Evolutionary conservation across 1,139 yeast species (phyloP), one percentile per base, ranked within the genome.

Genomic region (Hyphopichia burtonii): DNA sequence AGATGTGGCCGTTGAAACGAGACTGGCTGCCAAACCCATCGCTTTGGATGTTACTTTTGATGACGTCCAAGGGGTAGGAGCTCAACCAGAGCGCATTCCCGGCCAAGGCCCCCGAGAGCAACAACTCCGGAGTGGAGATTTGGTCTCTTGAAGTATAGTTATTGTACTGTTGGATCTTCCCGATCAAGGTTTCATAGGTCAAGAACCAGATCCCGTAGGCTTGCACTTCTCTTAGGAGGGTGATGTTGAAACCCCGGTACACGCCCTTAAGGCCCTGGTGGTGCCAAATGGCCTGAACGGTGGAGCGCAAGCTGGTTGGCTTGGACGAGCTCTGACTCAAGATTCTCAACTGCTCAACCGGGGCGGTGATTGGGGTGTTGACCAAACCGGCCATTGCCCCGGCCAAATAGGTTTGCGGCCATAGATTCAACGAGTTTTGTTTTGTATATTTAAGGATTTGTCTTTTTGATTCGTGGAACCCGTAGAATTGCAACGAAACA

Each of bases 201-300:
- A 83, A 63, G 52, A 86, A 86, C 94, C 94, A 86, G 14, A 84
- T 82, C 14, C 95, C 95, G 53, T 86, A 86, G 0, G 93, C 91
- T 56, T 86, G 94, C 9, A 82, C 71, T 55, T 86, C 95, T 49
- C 94, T 70, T 3, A 78, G 41, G 2, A 83, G 54, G 0, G 94
- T 86, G 41, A 86, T 74, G 6, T 71, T 63, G 23, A 71, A 66
- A 0, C 91, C 91, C 44, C 91, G 65, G 52, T 74, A 83, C 2
- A 84, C 53, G 0, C 87, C 89, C 9, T 52, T 46, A 11, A 74
- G 30, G 1, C 93, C 93, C 27, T 76, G 63, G 0, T 62, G 47
- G 5, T 51, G 38, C 49, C 71, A 68, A 14, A 86, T 82, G 45
- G 72, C 63, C 35, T 54, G 53, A n/a, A 73, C 63, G 3, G 73